Evolutionary conservation across 176 grass and related monocot genomes (phyloP).

Genomic region (Oryza meyeriana): DNA sequence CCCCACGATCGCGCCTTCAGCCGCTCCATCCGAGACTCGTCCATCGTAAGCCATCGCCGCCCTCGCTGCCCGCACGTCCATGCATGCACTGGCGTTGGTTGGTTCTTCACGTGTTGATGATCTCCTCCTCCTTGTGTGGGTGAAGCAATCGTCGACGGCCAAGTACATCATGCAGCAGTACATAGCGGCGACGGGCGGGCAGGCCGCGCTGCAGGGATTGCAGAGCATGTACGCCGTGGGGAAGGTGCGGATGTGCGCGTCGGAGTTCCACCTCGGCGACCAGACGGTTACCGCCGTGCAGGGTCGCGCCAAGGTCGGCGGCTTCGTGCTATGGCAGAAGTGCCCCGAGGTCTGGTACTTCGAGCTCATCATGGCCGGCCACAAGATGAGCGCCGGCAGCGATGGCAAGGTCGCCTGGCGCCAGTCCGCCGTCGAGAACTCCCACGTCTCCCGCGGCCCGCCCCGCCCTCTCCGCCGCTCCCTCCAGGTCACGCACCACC

Average conservation of each 20-base stretch:
- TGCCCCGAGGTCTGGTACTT: slow-evolving; percentile 93
- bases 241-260: slow-evolving; percentile 87
- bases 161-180: slow-evolving; percentile 99
- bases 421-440: slow-evolving; percentile 63
- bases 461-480: slow-evolving; percentile 84
- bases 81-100: neutral
- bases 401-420: slow-evolving; percentile 84
- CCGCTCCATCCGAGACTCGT: slow-evolving; percentile 81
- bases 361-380: slow-evolving; percentile 87
- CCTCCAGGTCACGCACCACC: slow-evolving; percentile 50
- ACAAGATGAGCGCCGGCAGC: slow-evolving; percentile 90
- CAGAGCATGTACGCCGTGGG: slow-evolving; percentile 93
- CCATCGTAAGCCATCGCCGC: slow-evolving; percentile 48
- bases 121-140: neutral
- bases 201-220: slow-evolving; percentile 67
- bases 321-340: slow-evolving; percentile 96
- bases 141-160: slow-evolving; percentile 90
- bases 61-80: no score
- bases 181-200: slow-evolving; percentile 92
- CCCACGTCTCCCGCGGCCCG: slow-evolving; percentile 59
- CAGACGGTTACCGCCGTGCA: slow-evolving; percentile 56
- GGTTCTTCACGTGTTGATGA: neutral
- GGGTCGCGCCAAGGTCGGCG: slow-evolving; percentile 73
- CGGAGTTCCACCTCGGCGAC: slow-evolving; percentile 89
- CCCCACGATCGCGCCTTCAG: slow-evolving; percentile 84